Evolutionary conservation across 2,329 filamentous ascomycete genomes (phyloP).

Genomic region (Trichoderma polysporum): DNA sequence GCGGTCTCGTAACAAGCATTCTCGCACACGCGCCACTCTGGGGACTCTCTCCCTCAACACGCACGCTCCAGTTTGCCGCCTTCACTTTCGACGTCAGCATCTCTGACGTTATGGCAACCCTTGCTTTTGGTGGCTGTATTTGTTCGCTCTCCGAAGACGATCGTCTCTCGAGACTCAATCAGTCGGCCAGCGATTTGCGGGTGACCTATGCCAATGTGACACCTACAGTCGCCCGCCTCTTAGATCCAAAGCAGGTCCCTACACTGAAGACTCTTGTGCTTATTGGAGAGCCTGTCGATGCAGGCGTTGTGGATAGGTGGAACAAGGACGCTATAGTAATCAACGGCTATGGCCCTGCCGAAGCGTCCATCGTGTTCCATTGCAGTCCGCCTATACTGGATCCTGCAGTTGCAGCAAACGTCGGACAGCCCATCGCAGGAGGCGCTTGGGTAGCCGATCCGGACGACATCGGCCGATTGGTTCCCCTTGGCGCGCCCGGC

Average conservation of each 20-base stretch:
- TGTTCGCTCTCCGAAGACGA: conserved; percentile 19
- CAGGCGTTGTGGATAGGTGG: conserved; percentile 1
- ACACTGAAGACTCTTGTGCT: conserved; percentile 8
- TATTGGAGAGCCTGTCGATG: conserved; percentile 10
- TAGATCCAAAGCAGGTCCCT: conserved; percentile 19
- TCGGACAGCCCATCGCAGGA: too few relatives aligned
- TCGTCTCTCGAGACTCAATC: not conserved
- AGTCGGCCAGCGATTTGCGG: conserved; percentile 2
- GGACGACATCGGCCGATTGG: not conserved
- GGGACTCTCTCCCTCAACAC: not conserved
- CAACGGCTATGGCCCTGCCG: conserved; percentile 10
- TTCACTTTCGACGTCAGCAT: conserved; percentile 20
- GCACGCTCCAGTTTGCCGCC: conserved; percentile 18
- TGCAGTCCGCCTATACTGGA: too few relatives aligned
- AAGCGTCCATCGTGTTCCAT: not conserved
- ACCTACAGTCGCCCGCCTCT: conserved; percentile 9
- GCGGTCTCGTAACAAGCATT: not conserved
- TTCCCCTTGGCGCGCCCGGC: not conserved
- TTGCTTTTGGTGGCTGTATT: conserved; percentile 11
- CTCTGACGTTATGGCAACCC: conserved; percentile 3
- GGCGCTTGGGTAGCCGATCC: not conserved
- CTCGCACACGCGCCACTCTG: not conserved
- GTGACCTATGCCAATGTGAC: conserved; percentile 20
- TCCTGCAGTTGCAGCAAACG: too few relatives aligned
- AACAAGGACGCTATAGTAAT: conserved; percentile 33